Base-by-base conservation (phyloP, 805 yeast genomes). In the Yueomyces sp. region DNA sequence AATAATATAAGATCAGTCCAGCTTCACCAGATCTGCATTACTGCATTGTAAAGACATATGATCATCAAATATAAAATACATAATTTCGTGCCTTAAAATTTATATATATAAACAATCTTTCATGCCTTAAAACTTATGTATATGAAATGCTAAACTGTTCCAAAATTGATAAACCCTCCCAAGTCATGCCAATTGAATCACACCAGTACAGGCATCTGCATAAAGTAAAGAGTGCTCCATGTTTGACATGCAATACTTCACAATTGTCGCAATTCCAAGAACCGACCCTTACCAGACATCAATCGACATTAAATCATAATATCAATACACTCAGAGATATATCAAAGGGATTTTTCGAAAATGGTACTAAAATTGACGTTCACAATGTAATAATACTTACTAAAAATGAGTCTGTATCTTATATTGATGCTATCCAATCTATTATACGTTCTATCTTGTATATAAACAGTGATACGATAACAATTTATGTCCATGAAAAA, bases 341-440 rank as follows among this genome's bases (percentile, higher is more conserved):
- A 7, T 34, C 37, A 9, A 78, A 77, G 48, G 79, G 79, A 59
- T 61, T 82, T 38, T 70, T 79, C 42, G 74, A 75, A 51, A 83
- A 86, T 5, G 79, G 83, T 2, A 76, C 85, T 37, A 77, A 77
- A 52, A 59, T 85, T 29, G 79, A 80, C 44, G 76, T 82, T 8
- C 71, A 73, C 40, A 74, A 81, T n/a, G 75, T 85, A 26, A 71
- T 85, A 73, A 73, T 85, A 4, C 84, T 85, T 19, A 85, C 94
- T 26, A 85, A 85, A 58, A 90, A 9, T 11, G 37, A 34, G 5
- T 70, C 90, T 44, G 95, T 85, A 81, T 55, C 77, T 85, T 6
- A 65, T 85, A 42, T 74, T 83, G 2, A 75, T 74, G 50, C 64
- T 84, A 39, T 82, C 94, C 0, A 67, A 87, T 44, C 88, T 82